A percentile compares a stretch with the other conserved stretches of the same genome.
phyloP scores from a whole-genome alignment of 345 rosid genomes.

The Orychophragmus violaceus region DNA sequence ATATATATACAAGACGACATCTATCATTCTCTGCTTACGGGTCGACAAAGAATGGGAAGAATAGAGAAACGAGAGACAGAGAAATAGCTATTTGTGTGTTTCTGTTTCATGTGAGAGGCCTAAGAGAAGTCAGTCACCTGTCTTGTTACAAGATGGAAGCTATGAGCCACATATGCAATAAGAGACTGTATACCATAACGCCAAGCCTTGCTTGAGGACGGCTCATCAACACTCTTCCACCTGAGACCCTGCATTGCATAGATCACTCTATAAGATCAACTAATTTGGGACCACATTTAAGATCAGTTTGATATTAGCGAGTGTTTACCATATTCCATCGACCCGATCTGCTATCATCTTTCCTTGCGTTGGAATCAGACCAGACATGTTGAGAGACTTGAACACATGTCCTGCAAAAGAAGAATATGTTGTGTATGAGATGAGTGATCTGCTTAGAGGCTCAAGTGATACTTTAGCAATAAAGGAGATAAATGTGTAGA shows the following conservation, averaged over 20 bases:
- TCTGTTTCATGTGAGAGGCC: conserved; percentile 19
- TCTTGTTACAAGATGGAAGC: conserved; percentile 58
- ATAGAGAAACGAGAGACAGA: not conserved
- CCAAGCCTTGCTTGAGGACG: conserved; percentile 88
- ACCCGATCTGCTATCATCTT: conserved; percentile 77
- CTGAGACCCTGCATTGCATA: conserved; percentile 59
- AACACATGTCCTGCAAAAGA: conserved; percentile 64
- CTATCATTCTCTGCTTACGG: conserved; percentile 20
- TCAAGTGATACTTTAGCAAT: not conserved
- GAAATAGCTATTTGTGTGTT: not conserved
- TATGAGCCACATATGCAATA: conserved; percentile 77
- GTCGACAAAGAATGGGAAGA: conserved; percentile 29
- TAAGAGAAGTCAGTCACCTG: conserved; percentile 19
- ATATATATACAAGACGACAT: conserved; percentile 19
- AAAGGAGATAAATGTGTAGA: conserved; percentile 18
- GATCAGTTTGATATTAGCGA: not conserved
- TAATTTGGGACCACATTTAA: not conserved
- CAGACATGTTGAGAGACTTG: conserved; percentile 79
- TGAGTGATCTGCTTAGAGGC: not conserved
- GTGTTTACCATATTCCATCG: conserved; percentile 76
- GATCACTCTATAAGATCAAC: not conserved
- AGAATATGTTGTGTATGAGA: not conserved
- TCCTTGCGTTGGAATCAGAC: conserved; percentile 84
- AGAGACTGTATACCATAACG: conserved; percentile 58
- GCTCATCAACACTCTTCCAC: conserved; percentile 68